Conservation (phyloP, 2,329 filamentous ascomycete genomes). For the Parastagonospora avenae region DNA sequence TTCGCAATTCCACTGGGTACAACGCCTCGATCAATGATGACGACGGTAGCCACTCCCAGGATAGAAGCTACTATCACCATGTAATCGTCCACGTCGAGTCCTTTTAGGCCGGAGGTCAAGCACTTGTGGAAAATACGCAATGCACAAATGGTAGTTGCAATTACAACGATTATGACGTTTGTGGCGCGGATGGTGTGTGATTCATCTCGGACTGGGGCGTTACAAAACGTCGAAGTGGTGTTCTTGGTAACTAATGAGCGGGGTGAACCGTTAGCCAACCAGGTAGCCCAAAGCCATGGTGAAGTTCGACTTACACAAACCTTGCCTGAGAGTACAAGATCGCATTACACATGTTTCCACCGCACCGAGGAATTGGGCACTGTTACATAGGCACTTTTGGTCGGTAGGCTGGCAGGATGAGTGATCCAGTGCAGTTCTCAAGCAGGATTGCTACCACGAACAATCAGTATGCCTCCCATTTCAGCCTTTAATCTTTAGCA, state of each 20-base stretch:
- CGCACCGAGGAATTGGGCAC: constrained; percentile 5
- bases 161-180: constrained; percentile 34
- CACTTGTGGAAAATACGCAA: constrained; percentile 42
- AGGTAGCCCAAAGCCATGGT: not conserved
- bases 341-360: constrained; percentile 13
- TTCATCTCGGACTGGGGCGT: constrained; percentile 41
- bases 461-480: not conserved
- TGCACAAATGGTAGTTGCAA: constrained; percentile 38
- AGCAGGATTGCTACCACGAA: constrained; percentile 14
- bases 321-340: constrained; percentile 13
- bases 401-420: constrained; percentile 17
- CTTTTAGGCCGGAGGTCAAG: constrained; percentile 24
- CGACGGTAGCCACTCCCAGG: constrained; percentile 1
- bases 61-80: constrained; percentile 4
- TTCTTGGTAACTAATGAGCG: constrained; percentile 45
- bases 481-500: not conserved
- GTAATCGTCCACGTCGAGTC: constrained; percentile 45
- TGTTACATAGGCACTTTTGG: constrained; percentile 16
- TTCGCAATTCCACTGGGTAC: constrained; percentile 49
- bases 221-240: constrained; percentile 43
- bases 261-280: not conserved
- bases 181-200: constrained; percentile 32
- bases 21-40: constrained; percentile 12
- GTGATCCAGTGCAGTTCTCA: constrained; percentile 9
- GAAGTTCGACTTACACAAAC: constrained; percentile 8